These are phyloP conservation scores for Chlamydomonas eustigma DNA, from an alignment of 139 green algal species.

Conservation along the genomic window DNA sequence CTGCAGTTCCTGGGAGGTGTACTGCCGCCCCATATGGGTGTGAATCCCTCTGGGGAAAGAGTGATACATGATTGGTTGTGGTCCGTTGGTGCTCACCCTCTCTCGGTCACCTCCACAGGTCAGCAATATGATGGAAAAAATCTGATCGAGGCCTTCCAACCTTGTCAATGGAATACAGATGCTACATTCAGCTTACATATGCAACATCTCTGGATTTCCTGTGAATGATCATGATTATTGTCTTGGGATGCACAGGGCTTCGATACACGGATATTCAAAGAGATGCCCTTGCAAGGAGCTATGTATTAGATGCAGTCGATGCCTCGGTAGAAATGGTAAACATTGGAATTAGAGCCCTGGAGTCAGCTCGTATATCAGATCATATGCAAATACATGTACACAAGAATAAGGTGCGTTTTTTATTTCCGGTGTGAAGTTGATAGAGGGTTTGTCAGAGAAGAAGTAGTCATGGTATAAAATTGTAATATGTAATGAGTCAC, in stretches of 20 bases:
- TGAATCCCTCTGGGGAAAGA: constrained; percentile 23
- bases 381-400: not conserved
- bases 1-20: constrained; percentile 58
- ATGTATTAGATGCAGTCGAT: constrained; percentile 53
- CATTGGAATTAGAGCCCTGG: constrained; percentile 26
- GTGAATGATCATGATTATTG: too few species aligned
- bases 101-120: constrained; percentile 45
- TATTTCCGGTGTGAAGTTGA: not conserved
- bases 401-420: not conserved
- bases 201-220: too few species aligned
- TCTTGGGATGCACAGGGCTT: too few species aligned
- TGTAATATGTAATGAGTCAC: too few species aligned
- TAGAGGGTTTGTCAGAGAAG: too few species aligned
- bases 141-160: too few species aligned
- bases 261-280: constrained; percentile 34
- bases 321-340: constrained; percentile 40
- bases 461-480: too few species aligned
- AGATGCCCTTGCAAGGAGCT: constrained; percentile 36
- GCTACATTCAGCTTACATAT: too few species aligned
- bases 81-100: constrained; percentile 45
- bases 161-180: too few species aligned
- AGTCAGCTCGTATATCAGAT: not conserved
- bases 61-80: constrained; percentile 62
- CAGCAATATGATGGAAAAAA: too few species aligned
- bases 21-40: constrained; percentile 61